A percentile compares a stretch with the other conserved stretches of the same genome.
Conservation (phyloP, 1,284 basidiomycete species). For the Moesziomyces sp. region DNA sequence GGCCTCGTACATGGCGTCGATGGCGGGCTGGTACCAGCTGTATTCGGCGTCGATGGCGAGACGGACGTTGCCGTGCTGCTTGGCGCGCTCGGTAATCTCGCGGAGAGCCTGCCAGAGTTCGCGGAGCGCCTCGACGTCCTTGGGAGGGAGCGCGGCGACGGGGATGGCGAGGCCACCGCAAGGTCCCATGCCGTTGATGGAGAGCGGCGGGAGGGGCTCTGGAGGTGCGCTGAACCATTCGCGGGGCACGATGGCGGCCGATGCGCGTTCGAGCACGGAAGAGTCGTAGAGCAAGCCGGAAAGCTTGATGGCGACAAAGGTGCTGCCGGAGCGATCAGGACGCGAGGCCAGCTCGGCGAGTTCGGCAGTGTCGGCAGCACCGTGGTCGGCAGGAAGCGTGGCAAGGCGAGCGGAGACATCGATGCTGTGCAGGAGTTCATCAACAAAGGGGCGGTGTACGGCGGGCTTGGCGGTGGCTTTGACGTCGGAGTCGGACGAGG, state of each 20-base stretch:
- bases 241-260: conserved; percentile 54
- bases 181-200: conserved; percentile 48
- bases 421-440: conserved; percentile 53
- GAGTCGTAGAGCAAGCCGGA: conserved; percentile 57
- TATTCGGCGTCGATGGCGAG: conserved; percentile 62
- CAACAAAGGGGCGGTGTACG: conserved; percentile 46
- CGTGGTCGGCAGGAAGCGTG: conserved; percentile 33
- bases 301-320: conserved; percentile 62
- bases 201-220: conserved; percentile 45
- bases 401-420: conserved; percentile 46
- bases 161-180: conserved; percentile 56
- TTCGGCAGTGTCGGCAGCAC: conserved; percentile 29
- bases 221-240: conserved; percentile 59
- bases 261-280: conserved; percentile 53
- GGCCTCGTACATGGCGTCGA: conserved; percentile 62
- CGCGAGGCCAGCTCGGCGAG: conserved; percentile 26
- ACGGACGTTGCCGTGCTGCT: conserved; percentile 53
- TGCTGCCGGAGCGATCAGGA: conserved; percentile 50
- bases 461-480: conserved; percentile 9
- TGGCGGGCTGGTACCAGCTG: conserved; percentile 61
- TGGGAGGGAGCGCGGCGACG: conserved; percentile 42
- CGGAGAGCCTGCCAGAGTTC: conserved; percentile 55
- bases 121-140: conserved; percentile 52
- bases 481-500: conserved; percentile 70
- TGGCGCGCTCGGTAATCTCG: conserved; percentile 42